Conservation (phyloP, 208 protist species). For the Phytomonas sp. region DNA sequence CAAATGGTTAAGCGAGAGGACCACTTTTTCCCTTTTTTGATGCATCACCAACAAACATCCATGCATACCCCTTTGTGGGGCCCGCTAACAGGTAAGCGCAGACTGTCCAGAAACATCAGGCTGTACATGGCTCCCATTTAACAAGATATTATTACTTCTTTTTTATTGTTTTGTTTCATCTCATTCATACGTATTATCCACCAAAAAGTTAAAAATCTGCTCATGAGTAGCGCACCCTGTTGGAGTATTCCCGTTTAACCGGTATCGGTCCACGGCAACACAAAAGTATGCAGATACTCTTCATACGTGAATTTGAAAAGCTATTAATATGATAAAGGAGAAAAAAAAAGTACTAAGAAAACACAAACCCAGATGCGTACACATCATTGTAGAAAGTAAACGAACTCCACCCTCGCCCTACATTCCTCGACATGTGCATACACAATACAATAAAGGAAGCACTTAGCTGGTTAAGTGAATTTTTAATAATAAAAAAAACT, state of each 20-base stretch:
- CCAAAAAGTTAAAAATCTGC: background rate
- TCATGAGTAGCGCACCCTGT: background rate
- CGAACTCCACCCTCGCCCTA: background rate
- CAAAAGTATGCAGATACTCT: background rate
- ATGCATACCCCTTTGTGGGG: background rate
- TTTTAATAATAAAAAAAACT: background rate
- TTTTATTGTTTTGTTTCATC: conserved; percentile 18
- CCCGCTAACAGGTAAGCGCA: background rate
- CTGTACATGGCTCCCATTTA: background rate
- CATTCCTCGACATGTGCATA: conserved; percentile 2
- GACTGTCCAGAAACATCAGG: background rate
- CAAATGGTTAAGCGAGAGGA: background rate
- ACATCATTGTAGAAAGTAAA: background rate
- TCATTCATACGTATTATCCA: conserved; percentile 1
- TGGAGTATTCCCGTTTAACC: background rate
- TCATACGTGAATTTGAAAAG: background rate
- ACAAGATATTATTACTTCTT: conserved; percentile 7
- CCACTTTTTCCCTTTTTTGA: background rate
- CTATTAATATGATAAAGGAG: background rate
- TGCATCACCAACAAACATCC: background rate
- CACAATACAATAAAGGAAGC: background rate
- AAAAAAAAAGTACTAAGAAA: conserved; percentile 1
- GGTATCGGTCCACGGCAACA: background rate
- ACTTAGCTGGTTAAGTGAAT: background rate
- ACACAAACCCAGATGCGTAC: background rate